Base-by-base conservation (phyloP, 139 green algal species). In the Micractinium sp. region DNA sequence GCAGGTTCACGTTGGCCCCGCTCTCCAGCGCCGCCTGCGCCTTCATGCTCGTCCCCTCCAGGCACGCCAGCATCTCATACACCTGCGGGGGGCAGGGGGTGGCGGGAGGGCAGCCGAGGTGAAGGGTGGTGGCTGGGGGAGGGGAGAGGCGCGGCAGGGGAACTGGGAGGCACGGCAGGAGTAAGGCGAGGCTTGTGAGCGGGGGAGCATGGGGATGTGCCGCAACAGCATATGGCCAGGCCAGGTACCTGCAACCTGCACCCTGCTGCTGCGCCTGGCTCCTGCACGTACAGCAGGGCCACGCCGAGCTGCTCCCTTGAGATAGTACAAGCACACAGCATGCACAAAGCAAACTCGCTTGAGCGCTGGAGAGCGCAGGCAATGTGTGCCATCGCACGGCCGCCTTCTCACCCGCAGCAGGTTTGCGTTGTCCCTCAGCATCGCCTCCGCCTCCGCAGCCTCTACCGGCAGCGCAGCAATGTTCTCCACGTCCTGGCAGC, bases 31-130 rank as follows among this genome's bases (percentile, higher is more conserved):
- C 93, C 76, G 89, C 88, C 90, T 96, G 94, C 39, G 94, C 93
- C 86, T 95, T 94, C 67, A 93, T 92, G 73, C 92, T 93, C 0
- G 93, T 98, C 25, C 93, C 95, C 74, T 96, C 94, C 80, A 98
- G 93, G 71, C 95, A 90, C 22, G 92, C 87, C 60, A 95, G 88
- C 61, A 79, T 85, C 88, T 92, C 81, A 86, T 94, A 94, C 18
- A 90, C 93, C 93, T 85, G 78, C 19, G 78, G 23, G 63, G 63
- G 20, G 12, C 12, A 56, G 38, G 76, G 38, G 38, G 38, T 82
- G 76, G 20, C 0, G 19, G 35, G 38, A 22, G 3, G 63, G 63
- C 7, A 73, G 14, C 3, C 63, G 16, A 12, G 63, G 22, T 73
- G 20, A 29, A 73, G 12, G 23, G 63, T 73, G 63, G 23, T n/a